phyloP scores from a whole-genome alignment of 495 filamentous ascomycete species.

The Penicillium waksmanii region DNA sequence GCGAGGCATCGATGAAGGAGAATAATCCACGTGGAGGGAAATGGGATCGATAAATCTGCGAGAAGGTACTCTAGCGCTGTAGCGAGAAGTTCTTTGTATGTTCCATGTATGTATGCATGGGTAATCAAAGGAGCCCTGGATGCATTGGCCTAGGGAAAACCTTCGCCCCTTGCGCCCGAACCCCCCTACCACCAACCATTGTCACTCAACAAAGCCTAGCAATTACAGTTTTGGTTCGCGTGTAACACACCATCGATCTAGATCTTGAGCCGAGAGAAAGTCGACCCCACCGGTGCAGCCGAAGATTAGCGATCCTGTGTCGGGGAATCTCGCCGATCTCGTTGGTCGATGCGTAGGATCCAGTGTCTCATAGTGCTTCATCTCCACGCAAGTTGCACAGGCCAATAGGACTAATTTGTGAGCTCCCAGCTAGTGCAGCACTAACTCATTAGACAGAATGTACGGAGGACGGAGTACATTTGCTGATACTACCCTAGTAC shows the following conservation, averaged over 20 bases:
- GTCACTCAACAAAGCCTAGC: not conserved
- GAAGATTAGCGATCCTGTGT: conserved; percentile 1
- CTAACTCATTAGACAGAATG: not conserved
- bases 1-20: conserved; percentile 2
- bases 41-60: not conserved
- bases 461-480: not conserved
- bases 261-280: not conserved
- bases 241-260: not conserved
- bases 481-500: not conserved
- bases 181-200: not conserved
- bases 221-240: not conserved
- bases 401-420: not conserved
- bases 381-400: not conserved
- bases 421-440: not conserved
- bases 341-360: not conserved
- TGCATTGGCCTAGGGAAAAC: not conserved
- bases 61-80: not conserved
- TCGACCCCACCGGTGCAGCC: not conserved
- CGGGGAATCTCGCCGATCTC: conserved; percentile 5
- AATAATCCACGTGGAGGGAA: conserved; percentile 1
- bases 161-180: conserved; percentile 4
- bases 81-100: not conserved
- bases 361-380: conserved; percentile 1
- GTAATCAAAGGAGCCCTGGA: not conserved
- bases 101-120: not conserved